These are phyloP conservation scores for Ustilago xerochloae DNA, from an alignment of 1,284 basidiomycete species.

Conservation along the genomic window DNA sequence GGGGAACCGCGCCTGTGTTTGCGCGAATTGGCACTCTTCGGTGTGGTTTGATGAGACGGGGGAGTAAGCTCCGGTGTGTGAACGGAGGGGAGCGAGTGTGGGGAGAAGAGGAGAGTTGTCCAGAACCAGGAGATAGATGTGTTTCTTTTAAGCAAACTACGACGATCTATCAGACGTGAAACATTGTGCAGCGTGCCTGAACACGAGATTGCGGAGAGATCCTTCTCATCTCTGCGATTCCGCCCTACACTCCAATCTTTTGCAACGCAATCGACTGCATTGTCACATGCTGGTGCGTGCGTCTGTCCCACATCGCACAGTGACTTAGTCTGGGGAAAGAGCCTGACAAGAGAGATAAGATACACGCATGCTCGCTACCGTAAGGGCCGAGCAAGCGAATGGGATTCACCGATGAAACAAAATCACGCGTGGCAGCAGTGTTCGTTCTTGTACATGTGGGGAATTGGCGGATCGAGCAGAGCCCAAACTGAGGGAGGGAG, in stretches of 20 bases:
- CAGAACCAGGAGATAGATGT: neutral
- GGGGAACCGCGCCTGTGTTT: neutral
- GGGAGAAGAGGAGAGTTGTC: neutral
- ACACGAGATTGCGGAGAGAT: neutral
- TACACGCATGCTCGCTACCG: constrained; percentile 9
- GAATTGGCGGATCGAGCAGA: neutral
- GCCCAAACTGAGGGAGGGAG: neutral
- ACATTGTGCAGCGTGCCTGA: neutral
- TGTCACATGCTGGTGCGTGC: constrained; percentile 4
- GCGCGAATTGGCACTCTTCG: neutral
- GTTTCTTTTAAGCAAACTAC: neutral
- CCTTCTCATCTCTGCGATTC: neutral
- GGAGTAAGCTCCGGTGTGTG: neutral
- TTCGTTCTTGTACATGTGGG: neutral
- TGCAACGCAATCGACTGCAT: neutral
- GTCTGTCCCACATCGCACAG: neutral
- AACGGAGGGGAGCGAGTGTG: neutral
- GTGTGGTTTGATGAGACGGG: neutral
- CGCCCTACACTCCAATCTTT: neutral
- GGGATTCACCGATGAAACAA: too few species aligned
- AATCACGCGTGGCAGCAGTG: neutral
- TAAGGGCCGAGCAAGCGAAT: neutral
- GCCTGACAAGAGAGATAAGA: constrained; percentile 6
- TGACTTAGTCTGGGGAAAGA: neutral
- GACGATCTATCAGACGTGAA: neutral